phyloP scores from a whole-genome alignment of 2,329 filamentous ascomycete genomes.

The Pestalotiopsis fici region DNA sequence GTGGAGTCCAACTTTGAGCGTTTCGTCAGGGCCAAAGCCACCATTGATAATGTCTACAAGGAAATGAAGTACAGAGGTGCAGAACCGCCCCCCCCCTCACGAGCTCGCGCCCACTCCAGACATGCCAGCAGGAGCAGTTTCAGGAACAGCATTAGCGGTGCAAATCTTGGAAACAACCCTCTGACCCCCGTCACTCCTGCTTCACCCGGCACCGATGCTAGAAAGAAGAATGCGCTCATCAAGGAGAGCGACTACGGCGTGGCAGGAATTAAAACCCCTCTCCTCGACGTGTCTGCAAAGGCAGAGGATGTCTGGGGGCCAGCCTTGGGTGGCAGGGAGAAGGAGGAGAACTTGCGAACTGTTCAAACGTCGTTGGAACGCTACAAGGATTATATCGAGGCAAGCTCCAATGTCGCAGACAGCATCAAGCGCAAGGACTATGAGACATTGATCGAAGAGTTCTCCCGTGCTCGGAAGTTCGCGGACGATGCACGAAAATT shows the following conservation, averaged over 20 bases:
- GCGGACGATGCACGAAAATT: slow-evolving; percentile 76
- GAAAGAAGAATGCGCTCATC: slow-evolving; percentile 84
- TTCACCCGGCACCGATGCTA: slow-evolving; percentile 50
- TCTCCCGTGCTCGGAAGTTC: slow-evolving; percentile 78
- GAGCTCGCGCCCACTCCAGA: slow-evolving; percentile 57
- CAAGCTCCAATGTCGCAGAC: slow-evolving; percentile 75
- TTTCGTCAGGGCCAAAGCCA: slow-evolving; percentile 95
- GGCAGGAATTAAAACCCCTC: slow-evolving; percentile 81
- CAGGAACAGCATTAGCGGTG: slow-evolving; percentile 49
- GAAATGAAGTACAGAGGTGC: slow-evolving; percentile 83
- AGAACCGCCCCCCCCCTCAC: slow-evolving; percentile 47
- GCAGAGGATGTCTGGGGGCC: slow-evolving; percentile 98
- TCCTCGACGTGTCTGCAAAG: slow-evolving; percentile 89
- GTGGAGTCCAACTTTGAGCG: slow-evolving; percentile 98
- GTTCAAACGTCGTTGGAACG: slow-evolving; percentile 76
- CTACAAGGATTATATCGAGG: slow-evolving; percentile 80
- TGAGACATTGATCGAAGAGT: slow-evolving; percentile 83
- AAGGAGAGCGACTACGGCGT: slow-evolving; percentile 94
- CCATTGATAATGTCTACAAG: slow-evolving; percentile 97
- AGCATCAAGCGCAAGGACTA: slow-evolving; percentile 91
- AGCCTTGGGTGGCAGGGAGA: slow-evolving; percentile 85
- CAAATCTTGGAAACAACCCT: slow-evolving; percentile 38
- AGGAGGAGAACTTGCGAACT: slow-evolving; percentile 82
- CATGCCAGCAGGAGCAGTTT: slow-evolving; percentile 69
- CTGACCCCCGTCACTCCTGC: slow-evolving; percentile 36